Base-by-base conservation (phyloP, 768 basidiomycete species). In the Amanita pallidorosea region DNA sequence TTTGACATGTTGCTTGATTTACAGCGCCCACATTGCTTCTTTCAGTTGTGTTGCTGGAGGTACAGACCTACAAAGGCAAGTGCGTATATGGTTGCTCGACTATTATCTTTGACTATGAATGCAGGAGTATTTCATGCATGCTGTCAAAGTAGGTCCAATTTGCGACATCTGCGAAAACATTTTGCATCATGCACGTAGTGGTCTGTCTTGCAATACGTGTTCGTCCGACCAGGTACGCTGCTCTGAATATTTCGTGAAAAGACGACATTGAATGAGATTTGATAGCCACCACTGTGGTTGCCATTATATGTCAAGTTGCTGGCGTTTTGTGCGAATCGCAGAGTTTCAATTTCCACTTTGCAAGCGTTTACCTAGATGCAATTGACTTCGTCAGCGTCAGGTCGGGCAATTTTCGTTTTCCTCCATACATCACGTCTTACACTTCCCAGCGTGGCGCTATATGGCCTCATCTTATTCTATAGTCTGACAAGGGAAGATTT, bases 201-300 rank as follows among this genome's bases (percentile, higher is more conserved):
- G 85, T 67, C 74, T 27, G 89, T 91, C 11, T 66, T 91, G 54
- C 89, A 91, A 74, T 90, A 88, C 60, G 80, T 83, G 15, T 73
- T 86, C 49, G 63, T 88, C 34, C 72, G 83, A 45, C 70, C 69
- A 22, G 57, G 67, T 68, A 55, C 22, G 57, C 51, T 13, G n/a
- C 18, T 17, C 22, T n/a, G 44, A 31, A 20, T 25, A 9, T 40
- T 34, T 11, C 8, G 7, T 5, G 33, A 33, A 12, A 12, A 11
- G n/a, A 25, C 25, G n/a, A 31, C 11, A 7, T 25, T 13, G 4
- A 27, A 46, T 18, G 49, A 6, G 22, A 11, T 27, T 33, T 41
- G 6, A 13, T 51, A 73, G 74, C 70, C 2, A 67, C 77, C 20
- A 80, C 81, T 25, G 76, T 88, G 43, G 73, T 73, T 34, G 85